These are phyloP conservation scores for Nitzschia sp. DNA, from an alignment of 108 stramenopile species.

Conservation along the genomic window DNA sequence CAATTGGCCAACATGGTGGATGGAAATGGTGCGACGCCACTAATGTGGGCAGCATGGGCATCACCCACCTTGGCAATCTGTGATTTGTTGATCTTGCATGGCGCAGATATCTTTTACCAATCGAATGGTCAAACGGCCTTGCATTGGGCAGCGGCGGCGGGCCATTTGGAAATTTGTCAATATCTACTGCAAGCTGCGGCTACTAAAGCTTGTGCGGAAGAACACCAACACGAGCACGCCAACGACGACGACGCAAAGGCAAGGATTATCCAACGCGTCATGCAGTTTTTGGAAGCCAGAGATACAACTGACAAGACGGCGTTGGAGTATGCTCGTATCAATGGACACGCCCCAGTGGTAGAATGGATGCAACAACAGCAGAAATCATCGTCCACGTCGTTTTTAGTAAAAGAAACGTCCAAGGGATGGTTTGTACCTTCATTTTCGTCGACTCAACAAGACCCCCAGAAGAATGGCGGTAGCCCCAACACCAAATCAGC, in stretches of 20 bases:
- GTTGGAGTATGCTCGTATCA: not conserved
- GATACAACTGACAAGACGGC: not conserved
- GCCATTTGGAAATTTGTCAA: constrained; percentile 1
- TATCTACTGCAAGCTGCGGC: not conserved
- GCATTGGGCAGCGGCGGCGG: constrained; percentile 16
- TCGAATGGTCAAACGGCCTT: not conserved
- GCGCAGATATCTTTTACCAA: constrained; percentile 13
- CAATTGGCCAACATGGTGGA: constrained; percentile 21
- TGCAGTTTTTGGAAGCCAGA: not conserved
- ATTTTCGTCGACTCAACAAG: no score
- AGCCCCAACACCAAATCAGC: no score
- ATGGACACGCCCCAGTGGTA: not conserved
- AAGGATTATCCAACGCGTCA: not conserved
- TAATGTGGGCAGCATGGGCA: constrained; percentile 42
- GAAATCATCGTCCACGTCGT: not conserved
- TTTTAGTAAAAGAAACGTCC: not conserved
- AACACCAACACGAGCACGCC: not conserved
- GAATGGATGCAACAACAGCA: constrained; percentile 18
- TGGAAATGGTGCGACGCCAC: constrained; percentile 17
- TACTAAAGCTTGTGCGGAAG: not conserved
- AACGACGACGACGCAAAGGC: not conserved
- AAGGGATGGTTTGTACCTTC: constrained; percentile 1
- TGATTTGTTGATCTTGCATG: constrained; percentile 30
- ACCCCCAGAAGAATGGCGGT: no score
- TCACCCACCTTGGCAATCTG: constrained; percentile 26